These are phyloP conservation scores for Tolypocladium sp. DNA, from an alignment of 2,329 filamentous ascomycete species.

Conservation along the genomic window DNA sequence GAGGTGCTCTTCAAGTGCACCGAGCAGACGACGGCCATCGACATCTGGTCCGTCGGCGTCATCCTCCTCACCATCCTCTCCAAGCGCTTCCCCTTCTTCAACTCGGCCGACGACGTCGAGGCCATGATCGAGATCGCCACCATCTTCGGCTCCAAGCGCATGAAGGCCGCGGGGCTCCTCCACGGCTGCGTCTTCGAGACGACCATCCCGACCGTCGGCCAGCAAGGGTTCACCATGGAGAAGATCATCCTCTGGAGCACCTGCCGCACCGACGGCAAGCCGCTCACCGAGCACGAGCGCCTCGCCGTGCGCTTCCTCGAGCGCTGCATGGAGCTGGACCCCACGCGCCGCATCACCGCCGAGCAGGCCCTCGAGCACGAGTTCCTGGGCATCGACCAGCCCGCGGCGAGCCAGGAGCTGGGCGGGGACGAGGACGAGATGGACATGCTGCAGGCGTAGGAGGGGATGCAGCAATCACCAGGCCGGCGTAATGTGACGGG, in stretches of 20 bases:
- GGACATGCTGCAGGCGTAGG: conserved; percentile 31
- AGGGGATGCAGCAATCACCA: neutral
- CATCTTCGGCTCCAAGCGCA: conserved; percentile 78
- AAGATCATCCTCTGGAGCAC: conserved; percentile 96
- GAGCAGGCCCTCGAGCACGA: conserved; percentile 64
- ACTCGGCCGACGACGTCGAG: conserved; percentile 95
- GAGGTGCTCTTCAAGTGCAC: conserved; percentile 98
- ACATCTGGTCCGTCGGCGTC: conserved; percentile 96
- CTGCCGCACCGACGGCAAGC: conserved; percentile 54
- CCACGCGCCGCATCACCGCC: conserved; percentile 63
- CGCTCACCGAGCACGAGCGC: conserved; percentile 57
- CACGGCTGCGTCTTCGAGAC: conserved; percentile 92
- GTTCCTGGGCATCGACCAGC: conserved; percentile 42
- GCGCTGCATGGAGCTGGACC: conserved; percentile 68
- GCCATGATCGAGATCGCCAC: conserved; percentile 96
- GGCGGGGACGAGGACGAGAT: conserved; percentile 44
- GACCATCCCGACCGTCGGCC: conserved; percentile 81
- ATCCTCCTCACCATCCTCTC: conserved; percentile 92
- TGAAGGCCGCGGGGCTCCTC: conserved; percentile 72
- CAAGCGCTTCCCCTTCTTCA: conserved; percentile 94
- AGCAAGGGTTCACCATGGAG: conserved; percentile 77
- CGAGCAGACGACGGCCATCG: conserved; percentile 85
- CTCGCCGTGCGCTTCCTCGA: conserved; percentile 65
- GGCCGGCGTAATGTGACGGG: neutral
- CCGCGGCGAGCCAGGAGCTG: conserved; percentile 14